A percentile compares a stretch with the other conserved stretches of the same genome.
Conservation (phyloP, 371 early-diverging fungal genomes). For the Syncephalastrum monosporum region DNA sequence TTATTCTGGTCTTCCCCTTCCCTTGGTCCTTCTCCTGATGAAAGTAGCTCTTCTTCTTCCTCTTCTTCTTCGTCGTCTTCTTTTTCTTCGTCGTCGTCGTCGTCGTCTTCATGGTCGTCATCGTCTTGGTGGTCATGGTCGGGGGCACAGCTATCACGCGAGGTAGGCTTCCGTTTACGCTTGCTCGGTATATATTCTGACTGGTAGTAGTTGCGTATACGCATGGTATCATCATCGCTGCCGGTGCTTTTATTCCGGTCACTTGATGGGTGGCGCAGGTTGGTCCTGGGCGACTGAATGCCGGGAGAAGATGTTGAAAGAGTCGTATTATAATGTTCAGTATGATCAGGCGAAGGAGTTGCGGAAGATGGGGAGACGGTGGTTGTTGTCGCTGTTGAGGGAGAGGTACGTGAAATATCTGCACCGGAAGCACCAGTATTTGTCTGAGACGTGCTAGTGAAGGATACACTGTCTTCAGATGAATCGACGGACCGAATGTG, state of each 20-base stretch:
- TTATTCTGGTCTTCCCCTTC: background rate
- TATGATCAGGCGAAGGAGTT: too few relatives aligned
- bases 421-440: too few relatives aligned
- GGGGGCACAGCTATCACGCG: background rate
- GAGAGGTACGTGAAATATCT: too few relatives aligned
- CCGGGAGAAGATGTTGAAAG: background rate
- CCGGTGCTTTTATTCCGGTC: background rate
- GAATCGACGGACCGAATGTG: slow-evolving; percentile 22
- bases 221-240: slow-evolving; percentile 3
- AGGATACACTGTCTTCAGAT: background rate
- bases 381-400: too few relatives aligned
- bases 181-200: slow-evolving; percentile 1
- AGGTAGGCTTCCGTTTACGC: background rate
- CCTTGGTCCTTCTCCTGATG: background rate
- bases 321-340: too few relatives aligned
- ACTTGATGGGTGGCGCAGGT: background rate
- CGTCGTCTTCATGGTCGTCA: slow-evolving; percentile 5
- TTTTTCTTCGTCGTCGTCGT: slow-evolving; percentile 1
- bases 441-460: too few relatives aligned
- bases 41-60: background rate
- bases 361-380: too few relatives aligned
- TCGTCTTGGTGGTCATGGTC: slow-evolving; percentile 1
- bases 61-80: slow-evolving; percentile 8
- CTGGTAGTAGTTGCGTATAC: background rate
- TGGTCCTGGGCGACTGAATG: background rate